Evolutionary conservation across 2,329 filamentous ascomycete genomes (phyloP).

Genomic region (Phaeosphaeriaceae sp.): DNA sequence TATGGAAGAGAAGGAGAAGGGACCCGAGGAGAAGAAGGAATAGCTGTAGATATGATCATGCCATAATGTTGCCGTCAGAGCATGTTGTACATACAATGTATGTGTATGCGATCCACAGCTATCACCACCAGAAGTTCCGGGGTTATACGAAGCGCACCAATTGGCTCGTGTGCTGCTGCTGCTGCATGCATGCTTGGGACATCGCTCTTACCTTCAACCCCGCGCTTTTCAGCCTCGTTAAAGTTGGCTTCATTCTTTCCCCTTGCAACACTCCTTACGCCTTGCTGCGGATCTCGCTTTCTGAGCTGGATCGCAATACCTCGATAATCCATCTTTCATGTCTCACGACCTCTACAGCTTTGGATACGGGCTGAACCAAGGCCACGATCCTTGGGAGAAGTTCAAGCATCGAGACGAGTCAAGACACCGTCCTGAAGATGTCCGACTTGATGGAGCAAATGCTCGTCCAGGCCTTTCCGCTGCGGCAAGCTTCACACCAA

Average conservation of each 20-base stretch:
- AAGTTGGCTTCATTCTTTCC: too few relatives aligned
- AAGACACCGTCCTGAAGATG: conserved; percentile 8
- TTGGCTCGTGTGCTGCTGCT: too few relatives aligned
- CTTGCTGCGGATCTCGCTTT: too few relatives aligned
- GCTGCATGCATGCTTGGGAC: too few relatives aligned
- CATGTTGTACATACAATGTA: conserved; percentile 3
- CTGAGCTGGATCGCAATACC: too few relatives aligned
- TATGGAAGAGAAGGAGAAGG: conserved; percentile 74
- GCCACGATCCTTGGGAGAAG: conserved; percentile 12
- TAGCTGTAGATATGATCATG: conserved; percentile 8
- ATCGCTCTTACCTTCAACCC: too few relatives aligned
- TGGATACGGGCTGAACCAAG: background rate
- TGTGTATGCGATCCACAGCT: background rate
- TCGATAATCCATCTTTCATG: background rate
- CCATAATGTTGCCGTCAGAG: too few relatives aligned
- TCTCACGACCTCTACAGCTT: background rate
- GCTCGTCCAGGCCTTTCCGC: background rate
- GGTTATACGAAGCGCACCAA: too few relatives aligned
- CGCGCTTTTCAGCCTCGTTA: too few relatives aligned
- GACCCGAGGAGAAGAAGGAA: conserved; percentile 27
- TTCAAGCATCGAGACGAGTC: conserved; percentile 10
- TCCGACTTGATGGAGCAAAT: background rate
- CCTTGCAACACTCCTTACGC: too few relatives aligned
- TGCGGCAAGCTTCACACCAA: background rate
- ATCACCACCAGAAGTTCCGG: background rate